Conservation (phyloP, 495 filamentous ascomycete genomes). For the Lichenothelia convexa region DNA sequence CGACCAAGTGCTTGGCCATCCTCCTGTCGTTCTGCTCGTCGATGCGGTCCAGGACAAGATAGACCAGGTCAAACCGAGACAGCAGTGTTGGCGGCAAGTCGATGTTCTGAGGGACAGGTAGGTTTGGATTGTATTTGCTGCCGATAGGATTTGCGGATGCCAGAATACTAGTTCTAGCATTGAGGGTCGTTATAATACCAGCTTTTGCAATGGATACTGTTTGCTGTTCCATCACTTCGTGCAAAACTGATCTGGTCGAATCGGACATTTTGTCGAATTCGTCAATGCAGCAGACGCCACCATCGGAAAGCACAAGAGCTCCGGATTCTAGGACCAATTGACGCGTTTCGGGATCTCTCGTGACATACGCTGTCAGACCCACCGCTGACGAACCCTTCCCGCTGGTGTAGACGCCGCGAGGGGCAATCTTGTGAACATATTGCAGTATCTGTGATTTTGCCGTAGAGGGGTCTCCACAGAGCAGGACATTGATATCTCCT, state of each 20-base stretch:
- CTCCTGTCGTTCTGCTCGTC: conserved; percentile 78
- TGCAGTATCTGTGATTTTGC: conserved; percentile 85
- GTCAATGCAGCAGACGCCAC: conserved; percentile 95
- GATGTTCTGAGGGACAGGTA: conserved; percentile 94
- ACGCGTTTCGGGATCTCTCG: conserved; percentile 81
- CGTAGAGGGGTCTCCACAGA: conserved; percentile 93
- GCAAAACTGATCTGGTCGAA: conserved; percentile 80
- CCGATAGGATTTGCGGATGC: conserved; percentile 97
- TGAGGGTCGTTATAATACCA: conserved; percentile 95
- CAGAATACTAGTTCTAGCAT: conserved; percentile 82
- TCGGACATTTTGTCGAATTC: conserved; percentile 99
- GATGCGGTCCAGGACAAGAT: conserved; percentile 82
- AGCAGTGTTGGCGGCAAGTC: conserved; percentile 89
- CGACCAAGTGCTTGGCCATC: conserved; percentile 76
- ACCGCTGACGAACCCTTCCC: conserved; percentile 96
- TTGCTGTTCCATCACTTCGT: conserved; percentile 99
- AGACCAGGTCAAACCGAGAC: conserved; percentile 91
- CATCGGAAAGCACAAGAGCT: conserved; percentile 85
- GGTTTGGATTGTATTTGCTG: conserved; percentile 86
- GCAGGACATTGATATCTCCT: conserved; percentile 90
- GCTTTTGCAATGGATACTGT: conserved; percentile 98
- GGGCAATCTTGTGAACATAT: conserved; percentile 95
- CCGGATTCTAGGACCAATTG: conserved; percentile 95
- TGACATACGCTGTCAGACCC: conserved; percentile 95
- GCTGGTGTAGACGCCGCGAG: conserved; percentile 90